Conservation (phyloP, 108 stramenopile genomes). For the Pseudonitzschia multiseries region DNA sequence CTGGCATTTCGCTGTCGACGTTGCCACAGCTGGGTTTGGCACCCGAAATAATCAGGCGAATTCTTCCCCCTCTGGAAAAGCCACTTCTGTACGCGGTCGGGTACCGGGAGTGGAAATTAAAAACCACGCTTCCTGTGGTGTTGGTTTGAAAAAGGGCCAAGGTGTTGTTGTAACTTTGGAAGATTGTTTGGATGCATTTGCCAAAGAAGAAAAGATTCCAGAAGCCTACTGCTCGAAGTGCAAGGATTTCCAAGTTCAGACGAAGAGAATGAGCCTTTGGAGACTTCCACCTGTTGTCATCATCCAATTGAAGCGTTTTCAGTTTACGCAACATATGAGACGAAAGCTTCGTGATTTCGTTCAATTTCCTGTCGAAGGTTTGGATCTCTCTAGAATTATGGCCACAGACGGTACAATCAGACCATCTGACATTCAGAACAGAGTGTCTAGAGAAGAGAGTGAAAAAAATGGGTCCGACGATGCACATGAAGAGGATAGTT, state of each 20-base stretch:
- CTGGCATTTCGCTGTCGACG: conserved; percentile 87
- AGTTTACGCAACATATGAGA: conserved; percentile 84
- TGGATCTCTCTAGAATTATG: conserved; percentile 83
- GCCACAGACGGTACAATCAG: conserved; percentile 45
- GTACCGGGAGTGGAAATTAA: conserved; percentile 46
- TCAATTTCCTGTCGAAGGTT: conserved; percentile 84
- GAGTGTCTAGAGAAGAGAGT: background rate
- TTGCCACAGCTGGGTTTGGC: conserved; percentile 77
- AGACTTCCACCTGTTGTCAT: conserved; percentile 91
- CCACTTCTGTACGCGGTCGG: conserved; percentile 29
- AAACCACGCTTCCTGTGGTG: conserved; percentile 66
- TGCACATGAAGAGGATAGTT: conserved; percentile 3
- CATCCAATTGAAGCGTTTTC: conserved; percentile 96
- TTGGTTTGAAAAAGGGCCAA: conserved; percentile 51
- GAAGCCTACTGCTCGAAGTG: conserved; percentile 91
- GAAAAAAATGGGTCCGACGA: background rate
- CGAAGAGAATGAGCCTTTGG: conserved; percentile 90
- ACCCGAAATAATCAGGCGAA: conserved; percentile 29
- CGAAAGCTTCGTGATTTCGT: conserved; percentile 94
- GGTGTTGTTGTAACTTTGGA: conserved; percentile 75
- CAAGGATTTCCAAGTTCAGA: conserved; percentile 86
- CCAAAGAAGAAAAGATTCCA: conserved; percentile 83
- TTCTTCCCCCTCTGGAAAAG: background rate
- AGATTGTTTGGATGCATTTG: conserved; percentile 85
- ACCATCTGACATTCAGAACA: background rate